Evolutionary conservation across 148 eudicot species (phyloP).

Genomic region (Silene conica): DNA sequence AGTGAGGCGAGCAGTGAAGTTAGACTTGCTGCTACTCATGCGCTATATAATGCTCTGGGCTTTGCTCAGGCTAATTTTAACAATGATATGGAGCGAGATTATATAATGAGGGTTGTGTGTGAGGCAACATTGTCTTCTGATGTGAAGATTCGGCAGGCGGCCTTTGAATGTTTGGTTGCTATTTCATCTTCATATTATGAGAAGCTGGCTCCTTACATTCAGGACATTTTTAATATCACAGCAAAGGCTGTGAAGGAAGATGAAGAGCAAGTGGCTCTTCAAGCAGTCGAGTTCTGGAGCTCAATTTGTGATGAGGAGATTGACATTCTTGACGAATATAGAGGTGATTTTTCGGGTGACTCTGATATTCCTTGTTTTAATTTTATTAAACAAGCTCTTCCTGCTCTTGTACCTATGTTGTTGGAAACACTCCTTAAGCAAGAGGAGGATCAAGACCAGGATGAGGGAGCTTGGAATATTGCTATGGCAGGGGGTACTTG

Average conservation of each 20-base stretch:
- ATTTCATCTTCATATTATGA: slow-evolving; percentile 86
- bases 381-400: slow-evolving; percentile 88
- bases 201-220: slow-evolving; percentile 79
- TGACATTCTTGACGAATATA: slow-evolving; percentile 82
- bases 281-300: slow-evolving; percentile 96
- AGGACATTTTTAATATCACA: slow-evolving; percentile 83
- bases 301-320: slow-evolving; percentile 36
- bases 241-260: slow-evolving; percentile 93
- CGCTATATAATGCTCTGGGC: slow-evolving; percentile 78
- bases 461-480: slow-evolving; percentile 94
- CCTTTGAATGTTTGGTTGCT: slow-evolving; percentile 91
- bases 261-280: slow-evolving; percentile 90
- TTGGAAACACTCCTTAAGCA: slow-evolving; percentile 91
- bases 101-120: slow-evolving; percentile 90
- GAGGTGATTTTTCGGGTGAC: slow-evolving; percentile 78
- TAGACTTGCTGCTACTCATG: slow-evolving; percentile 88
- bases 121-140: slow-evolving; percentile 81
- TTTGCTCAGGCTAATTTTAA: slow-evolving; percentile 93
- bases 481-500: slow-evolving; percentile 99
- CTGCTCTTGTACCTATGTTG: slow-evolving; percentile 85
- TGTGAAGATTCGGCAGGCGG: slow-evolving; percentile 86
- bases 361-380: slow-evolving; percentile 88
- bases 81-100: slow-evolving; percentile 91
- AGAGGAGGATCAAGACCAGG: slow-evolving; percentile 97
- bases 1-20: slow-evolving; percentile 61